Conservation (phyloP, 164 flowering plant species). For the Sedum album region DNA sequence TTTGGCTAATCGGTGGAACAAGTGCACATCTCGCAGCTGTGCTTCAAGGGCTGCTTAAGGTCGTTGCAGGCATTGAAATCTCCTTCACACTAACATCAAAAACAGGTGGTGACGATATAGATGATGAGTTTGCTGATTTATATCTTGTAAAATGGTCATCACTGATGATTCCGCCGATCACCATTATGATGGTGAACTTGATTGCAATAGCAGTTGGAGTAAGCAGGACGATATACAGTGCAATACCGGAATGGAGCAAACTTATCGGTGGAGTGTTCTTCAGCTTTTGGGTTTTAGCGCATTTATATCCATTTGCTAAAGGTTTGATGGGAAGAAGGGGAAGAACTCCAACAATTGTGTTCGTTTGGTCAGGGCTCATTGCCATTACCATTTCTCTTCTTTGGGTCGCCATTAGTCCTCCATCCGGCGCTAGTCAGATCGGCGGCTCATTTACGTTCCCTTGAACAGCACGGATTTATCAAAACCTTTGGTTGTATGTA, state of each 20-base stretch:
- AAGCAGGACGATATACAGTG: slow-evolving; percentile 57
- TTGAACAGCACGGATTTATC: slow-evolving; percentile 16
- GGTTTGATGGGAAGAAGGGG: slow-evolving; percentile 91
- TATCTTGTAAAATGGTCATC: slow-evolving; percentile 72
- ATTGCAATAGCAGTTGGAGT: slow-evolving; percentile 67
- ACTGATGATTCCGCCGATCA: slow-evolving; percentile 72
- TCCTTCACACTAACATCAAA: slow-evolving; percentile 82
- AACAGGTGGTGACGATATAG: slow-evolving; percentile 53
- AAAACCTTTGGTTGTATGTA: not conserved
- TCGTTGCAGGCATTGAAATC: slow-evolving; percentile 76
- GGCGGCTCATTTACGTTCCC: slow-evolving; percentile 69
- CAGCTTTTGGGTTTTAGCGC: slow-evolving; percentile 86
- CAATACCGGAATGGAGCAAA: slow-evolving; percentile 61
- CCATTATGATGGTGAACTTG: slow-evolving; percentile 59
- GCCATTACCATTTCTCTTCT: slow-evolving; percentile 78
- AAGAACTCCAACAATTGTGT: slow-evolving; percentile 72
- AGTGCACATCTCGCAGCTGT: slow-evolving; percentile 90
- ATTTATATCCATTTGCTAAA: slow-evolving; percentile 80
- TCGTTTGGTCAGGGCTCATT: slow-evolving; percentile 81
- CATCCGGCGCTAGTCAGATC: slow-evolving; percentile 29
- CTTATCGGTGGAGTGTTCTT: slow-evolving; percentile 80
- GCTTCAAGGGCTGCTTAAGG: slow-evolving; percentile 74
- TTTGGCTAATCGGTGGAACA: slow-evolving; percentile 62
- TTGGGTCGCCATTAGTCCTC: slow-evolving; percentile 76
- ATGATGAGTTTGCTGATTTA: slow-evolving; percentile 72